Evolutionary conservation across 345 rosid genomes (phyloP).

Genomic region (Toxicodendron radicans): DNA sequence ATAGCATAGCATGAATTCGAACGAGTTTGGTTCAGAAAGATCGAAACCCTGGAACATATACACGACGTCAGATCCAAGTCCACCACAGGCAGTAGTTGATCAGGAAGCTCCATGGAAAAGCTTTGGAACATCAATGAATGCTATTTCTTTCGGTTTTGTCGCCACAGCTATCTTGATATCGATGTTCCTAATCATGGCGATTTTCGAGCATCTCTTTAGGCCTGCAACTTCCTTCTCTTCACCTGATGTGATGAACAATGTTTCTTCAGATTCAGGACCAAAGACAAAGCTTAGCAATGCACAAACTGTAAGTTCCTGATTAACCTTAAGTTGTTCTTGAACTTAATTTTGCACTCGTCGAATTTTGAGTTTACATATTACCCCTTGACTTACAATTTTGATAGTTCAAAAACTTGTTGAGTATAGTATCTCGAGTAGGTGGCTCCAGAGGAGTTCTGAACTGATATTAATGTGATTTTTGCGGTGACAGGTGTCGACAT

Average conservation of each 20-base stretch:
- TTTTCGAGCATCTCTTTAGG: constrained; percentile 82
- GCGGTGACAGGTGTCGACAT: constrained; percentile 38
- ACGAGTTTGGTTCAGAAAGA: constrained; percentile 48
- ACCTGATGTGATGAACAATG: constrained; percentile 31
- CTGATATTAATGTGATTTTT: background rate
- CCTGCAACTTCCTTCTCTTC: constrained; percentile 64
- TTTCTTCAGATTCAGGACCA: constrained; percentile 29
- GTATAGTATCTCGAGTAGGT: no score
- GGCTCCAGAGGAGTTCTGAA: background rate
- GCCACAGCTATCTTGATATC: constrained; percentile 92
- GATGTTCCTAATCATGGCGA: constrained; percentile 95
- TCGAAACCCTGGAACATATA: constrained; percentile 60
- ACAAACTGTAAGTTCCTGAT: constrained; percentile 41
- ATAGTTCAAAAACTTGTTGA: no score
- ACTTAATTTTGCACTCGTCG: no score
- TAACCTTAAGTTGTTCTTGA: background rate
- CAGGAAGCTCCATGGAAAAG: constrained; percentile 59
- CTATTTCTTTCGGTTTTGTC: constrained; percentile 83
- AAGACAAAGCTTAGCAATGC: constrained; percentile 39
- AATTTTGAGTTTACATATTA: no score
- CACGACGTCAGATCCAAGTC: constrained; percentile 41
- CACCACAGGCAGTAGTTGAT: constrained; percentile 33
- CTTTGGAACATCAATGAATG: constrained; percentile 71
- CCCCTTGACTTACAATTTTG: no score
- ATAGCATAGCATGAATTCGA: constrained; percentile 35